phyloP scores from a whole-genome alignment of 2,329 filamentous ascomycete species.

The Ophiocordyceps camponoti-leonardi region DNA sequence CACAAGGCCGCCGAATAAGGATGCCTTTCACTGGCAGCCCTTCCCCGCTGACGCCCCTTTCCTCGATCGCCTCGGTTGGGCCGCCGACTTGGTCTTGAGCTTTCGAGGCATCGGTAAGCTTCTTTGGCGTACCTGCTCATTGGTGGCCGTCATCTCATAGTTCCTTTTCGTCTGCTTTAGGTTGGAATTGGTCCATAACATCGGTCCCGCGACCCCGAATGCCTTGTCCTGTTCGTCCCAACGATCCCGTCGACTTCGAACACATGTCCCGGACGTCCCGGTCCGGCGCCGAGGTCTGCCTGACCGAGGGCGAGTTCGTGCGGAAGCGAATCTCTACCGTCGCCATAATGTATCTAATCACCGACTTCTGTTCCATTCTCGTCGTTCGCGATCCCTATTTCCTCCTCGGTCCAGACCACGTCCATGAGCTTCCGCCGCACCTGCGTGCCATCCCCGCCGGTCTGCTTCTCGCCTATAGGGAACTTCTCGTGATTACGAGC shows the following conservation, averaged over 20 bases:
- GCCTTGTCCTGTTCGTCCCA: conserved; percentile 13
- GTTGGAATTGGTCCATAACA: conserved; percentile 39
- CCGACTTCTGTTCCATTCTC: conserved; percentile 53
- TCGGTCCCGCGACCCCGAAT: conserved; percentile 29
- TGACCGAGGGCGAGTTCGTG: conserved; percentile 27
- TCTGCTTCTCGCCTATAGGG: conserved; percentile 36
- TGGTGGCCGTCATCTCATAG: background rate
- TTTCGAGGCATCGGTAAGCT: conserved; percentile 35
- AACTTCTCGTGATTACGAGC: conserved; percentile 34
- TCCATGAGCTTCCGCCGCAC: conserved; percentile 21
- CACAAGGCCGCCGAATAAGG: background rate
- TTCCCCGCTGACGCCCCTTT: conserved; percentile 35
- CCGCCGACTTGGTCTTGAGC: conserved; percentile 33
- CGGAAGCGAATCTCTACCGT: conserved; percentile 25
- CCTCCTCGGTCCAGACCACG: conserved; percentile 28
- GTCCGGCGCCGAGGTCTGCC: conserved; percentile 27
- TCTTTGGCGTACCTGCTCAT: no score
- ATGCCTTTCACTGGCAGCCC: conserved; percentile 28
- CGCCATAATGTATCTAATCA: conserved; percentile 40
- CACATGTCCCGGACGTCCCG: conserved; percentile 22
- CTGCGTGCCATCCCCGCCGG: conserved; percentile 22
- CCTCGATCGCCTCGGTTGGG: conserved; percentile 34
- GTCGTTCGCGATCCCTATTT: conserved; percentile 72
- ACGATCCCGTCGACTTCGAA: conserved; percentile 21
- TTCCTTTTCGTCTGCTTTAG: conserved; percentile 11